These are phyloP conservation scores for Phoma sp. DNA, from an alignment of 2,329 filamentous ascomycete species.

Conservation along the genomic window DNA sequence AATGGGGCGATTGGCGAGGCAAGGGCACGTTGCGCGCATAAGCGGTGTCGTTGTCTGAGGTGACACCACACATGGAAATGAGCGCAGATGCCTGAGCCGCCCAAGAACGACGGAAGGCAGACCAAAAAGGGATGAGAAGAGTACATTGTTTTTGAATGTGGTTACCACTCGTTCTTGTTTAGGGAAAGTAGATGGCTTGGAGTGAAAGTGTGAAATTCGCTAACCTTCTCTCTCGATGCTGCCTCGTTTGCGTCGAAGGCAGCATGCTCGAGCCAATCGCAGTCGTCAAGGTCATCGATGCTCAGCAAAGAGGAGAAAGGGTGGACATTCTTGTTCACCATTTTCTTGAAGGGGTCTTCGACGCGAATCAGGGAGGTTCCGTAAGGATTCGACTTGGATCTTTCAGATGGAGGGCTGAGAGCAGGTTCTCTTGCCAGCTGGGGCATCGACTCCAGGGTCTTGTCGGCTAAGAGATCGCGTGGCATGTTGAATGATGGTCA, in stretches of 20 bases:
- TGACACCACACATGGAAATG: slow-evolving; percentile 23
- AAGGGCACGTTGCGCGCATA: slow-evolving; percentile 15
- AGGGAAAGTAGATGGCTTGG: background rate
- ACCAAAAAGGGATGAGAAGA: background rate
- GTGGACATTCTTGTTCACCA: slow-evolving; percentile 64
- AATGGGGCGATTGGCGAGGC: slow-evolving; percentile 12
- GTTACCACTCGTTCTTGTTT: no score
- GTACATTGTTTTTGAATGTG: background rate
- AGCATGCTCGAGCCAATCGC: slow-evolving; percentile 64
- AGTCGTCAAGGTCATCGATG: slow-evolving; percentile 69
- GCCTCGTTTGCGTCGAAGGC: slow-evolving; percentile 66
- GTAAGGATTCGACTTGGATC: slow-evolving; percentile 12
- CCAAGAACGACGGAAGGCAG: slow-evolving; percentile 19
- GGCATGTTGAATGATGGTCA: slow-evolving; percentile 47
- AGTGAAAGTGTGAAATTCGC: no score
- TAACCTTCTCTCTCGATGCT: slow-evolving; percentile 67
- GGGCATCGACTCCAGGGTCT: slow-evolving; percentile 47
- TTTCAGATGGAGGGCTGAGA: slow-evolving; percentile 22
- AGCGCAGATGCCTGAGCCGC: slow-evolving; percentile 25
- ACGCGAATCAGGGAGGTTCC: slow-evolving; percentile 20
- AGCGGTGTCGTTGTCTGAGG: slow-evolving; percentile 10
- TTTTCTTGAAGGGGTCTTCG: slow-evolving; percentile 40
- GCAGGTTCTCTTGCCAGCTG: slow-evolving; percentile 45
- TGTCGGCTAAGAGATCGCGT: slow-evolving; percentile 51
- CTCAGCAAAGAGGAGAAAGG: slow-evolving; percentile 79